Conservation (phyloP, 306 rosid species). For the Biancaea sappan region DNA sequence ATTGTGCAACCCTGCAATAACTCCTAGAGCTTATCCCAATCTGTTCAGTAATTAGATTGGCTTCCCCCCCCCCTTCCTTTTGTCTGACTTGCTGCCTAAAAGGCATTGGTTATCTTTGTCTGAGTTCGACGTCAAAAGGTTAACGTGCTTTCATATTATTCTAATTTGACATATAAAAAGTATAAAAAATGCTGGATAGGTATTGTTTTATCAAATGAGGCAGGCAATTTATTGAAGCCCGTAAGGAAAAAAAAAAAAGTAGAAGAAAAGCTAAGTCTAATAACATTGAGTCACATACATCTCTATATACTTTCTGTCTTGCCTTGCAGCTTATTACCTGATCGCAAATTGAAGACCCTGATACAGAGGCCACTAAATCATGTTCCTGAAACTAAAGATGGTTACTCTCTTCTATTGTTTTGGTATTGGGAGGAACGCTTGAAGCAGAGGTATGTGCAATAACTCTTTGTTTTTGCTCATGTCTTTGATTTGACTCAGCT, state of each 20-base stretch:
- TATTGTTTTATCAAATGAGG: neutral
- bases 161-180: neutral
- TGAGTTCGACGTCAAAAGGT: neutral
- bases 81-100: neutral
- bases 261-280: neutral
- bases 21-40: neutral
- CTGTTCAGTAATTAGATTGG: neutral
- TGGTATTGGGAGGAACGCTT: conserved; percentile 98
- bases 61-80: neutral
- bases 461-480: conserved; percentile 23
- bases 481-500: conserved; percentile 8
- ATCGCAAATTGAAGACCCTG: conserved; percentile 84
- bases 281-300: conserved; percentile 12
- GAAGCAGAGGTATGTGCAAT: conserved; percentile 74
- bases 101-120: neutral
- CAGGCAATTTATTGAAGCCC: neutral
- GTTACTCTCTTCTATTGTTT: conserved; percentile 82
- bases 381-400: conserved; percentile 86
- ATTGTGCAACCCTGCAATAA: neutral
- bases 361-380: conserved; percentile 67
- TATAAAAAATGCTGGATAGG: neutral
- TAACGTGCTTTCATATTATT: neutral
- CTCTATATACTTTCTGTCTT: conserved; percentile 24
- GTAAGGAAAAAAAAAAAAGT: neutral
- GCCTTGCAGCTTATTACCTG: conserved; percentile 75